Conservation (phyloP, 139 green algal species). For the Tetraselmis chui region DNA sequence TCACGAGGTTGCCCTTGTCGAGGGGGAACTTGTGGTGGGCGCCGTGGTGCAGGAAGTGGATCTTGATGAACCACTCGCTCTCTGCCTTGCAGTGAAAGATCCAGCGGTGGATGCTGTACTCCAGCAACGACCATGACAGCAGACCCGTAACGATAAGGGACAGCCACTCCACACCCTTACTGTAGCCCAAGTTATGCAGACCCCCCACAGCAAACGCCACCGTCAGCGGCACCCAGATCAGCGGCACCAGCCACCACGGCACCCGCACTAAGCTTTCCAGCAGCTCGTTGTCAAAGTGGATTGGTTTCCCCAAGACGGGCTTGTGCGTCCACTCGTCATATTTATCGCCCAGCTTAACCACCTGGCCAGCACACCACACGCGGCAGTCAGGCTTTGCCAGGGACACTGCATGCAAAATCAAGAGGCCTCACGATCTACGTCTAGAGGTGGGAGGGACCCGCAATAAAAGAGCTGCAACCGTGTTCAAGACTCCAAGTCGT, state of each 20-base stretch:
- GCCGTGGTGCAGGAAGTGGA: constrained; percentile 92
- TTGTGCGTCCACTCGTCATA: constrained; percentile 12
- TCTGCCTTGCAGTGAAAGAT: constrained; percentile 72
- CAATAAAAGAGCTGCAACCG: too few species aligned
- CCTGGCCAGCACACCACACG: too few species aligned
- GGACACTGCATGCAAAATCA: too few species aligned
- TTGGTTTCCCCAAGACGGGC: neutral
- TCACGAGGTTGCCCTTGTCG: constrained; percentile 78
- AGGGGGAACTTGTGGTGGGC: constrained; percentile 93
- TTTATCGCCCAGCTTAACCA: constrained; percentile 4
- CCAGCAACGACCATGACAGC: constrained; percentile 72
- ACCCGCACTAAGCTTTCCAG: constrained; percentile 1
- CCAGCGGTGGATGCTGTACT: constrained; percentile 90
- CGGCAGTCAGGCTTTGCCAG: too few species aligned
- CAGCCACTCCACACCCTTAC: neutral
- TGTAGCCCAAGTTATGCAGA: neutral
- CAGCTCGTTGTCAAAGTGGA: constrained; percentile 7
- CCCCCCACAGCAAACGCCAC: neutral
- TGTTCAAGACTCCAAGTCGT: too few species aligned
- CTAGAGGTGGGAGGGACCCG: too few species aligned
- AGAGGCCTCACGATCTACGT: too few species aligned
- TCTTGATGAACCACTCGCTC: constrained; percentile 44
- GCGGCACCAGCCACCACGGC: constrained; percentile 13
- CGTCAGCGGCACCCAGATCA: constrained; percentile 10
- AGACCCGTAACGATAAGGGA: constrained; percentile 31